Conservation (phyloP, 2,329 filamentous ascomycete species). For the Knufia petricola region DNA sequence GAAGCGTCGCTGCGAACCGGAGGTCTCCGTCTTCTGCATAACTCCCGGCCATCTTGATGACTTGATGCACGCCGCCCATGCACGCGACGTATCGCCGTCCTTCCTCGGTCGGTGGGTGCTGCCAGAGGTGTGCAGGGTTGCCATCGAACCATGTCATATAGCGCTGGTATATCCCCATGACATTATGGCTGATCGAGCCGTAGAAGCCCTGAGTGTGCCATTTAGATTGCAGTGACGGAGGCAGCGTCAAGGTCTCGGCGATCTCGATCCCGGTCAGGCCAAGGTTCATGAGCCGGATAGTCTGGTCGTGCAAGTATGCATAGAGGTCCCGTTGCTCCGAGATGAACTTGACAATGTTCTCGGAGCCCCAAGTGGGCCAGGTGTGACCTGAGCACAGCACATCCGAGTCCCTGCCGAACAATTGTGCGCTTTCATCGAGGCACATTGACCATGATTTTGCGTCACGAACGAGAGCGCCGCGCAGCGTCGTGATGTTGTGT, state of each 20-base stretch:
- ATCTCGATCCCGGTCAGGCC: constrained; percentile 33
- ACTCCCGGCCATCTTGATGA: constrained; percentile 26
- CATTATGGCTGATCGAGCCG: constrained; percentile 31
- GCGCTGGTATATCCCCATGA: constrained; percentile 32
- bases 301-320: constrained; percentile 34
- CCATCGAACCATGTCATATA: constrained; percentile 30
- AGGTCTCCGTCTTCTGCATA: constrained; percentile 27
- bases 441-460: constrained; percentile 33
- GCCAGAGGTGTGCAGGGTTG: constrained; percentile 33
- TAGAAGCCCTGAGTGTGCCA: constrained; percentile 32
- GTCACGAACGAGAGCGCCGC: constrained; percentile 35
- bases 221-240: constrained; percentile 25
- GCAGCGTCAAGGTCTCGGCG: constrained; percentile 30
- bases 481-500: constrained; percentile 36
- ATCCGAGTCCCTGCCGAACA: constrained; percentile 28
- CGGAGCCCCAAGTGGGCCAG: constrained; percentile 35
- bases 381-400: constrained; percentile 33
- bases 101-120: constrained; percentile 28
- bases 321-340: constrained; percentile 33
- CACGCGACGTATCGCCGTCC: constrained; percentile 30
- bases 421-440: constrained; percentile 32
- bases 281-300: constrained; percentile 31
- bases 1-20: constrained; percentile 33
- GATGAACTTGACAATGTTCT: constrained; percentile 24
- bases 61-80: constrained; percentile 28